phyloP scores from a whole-genome alignment of 352 stramenopile species.

The Aphanomyces stellatus region DNA sequence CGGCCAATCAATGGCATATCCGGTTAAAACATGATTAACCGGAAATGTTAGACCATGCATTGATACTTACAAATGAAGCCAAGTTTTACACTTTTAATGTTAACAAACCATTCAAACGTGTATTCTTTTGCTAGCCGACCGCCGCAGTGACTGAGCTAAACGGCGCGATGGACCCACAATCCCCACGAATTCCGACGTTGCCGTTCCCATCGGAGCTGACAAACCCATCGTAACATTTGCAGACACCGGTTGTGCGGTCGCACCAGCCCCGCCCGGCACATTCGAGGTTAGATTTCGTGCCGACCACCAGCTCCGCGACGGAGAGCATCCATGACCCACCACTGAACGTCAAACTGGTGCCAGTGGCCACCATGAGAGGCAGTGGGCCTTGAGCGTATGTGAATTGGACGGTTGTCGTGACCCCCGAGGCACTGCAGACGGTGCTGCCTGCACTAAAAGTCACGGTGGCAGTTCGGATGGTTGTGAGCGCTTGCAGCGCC shows the following conservation, averaged over 20 bases:
- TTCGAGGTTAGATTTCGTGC: conserved; percentile 72
- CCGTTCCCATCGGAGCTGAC: conserved; percentile 66
- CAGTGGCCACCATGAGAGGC: conserved; percentile 31
- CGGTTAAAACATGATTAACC: neutral
- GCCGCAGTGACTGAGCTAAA: no score
- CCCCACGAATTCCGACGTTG: conserved; percentile 66
- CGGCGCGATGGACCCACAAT: conserved; percentile 84
- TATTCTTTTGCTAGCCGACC: no score
- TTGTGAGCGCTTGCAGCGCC: conserved; percentile 44
- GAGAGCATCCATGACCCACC: conserved; percentile 20
- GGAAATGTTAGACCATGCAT: no score
- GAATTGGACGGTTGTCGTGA: conserved; percentile 51
- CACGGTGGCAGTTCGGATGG: conserved; percentile 44
- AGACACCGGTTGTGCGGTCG: conserved; percentile 51
- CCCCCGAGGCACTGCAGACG: conserved; percentile 31
- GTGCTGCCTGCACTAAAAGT: conserved; percentile 31
- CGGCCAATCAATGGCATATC: neutral
- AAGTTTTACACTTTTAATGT: no score
- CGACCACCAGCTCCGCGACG: conserved; percentile 33
- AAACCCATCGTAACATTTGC: conserved; percentile 68
- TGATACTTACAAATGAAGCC: no score
- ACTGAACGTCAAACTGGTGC: conserved; percentile 35
- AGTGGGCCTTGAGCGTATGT: conserved; percentile 58
- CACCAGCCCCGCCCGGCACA: conserved; percentile 60
- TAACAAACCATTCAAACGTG: no score